Base-by-base conservation (phyloP, 169 alveolate genomes). In the Plasmodium vivax region DNA sequence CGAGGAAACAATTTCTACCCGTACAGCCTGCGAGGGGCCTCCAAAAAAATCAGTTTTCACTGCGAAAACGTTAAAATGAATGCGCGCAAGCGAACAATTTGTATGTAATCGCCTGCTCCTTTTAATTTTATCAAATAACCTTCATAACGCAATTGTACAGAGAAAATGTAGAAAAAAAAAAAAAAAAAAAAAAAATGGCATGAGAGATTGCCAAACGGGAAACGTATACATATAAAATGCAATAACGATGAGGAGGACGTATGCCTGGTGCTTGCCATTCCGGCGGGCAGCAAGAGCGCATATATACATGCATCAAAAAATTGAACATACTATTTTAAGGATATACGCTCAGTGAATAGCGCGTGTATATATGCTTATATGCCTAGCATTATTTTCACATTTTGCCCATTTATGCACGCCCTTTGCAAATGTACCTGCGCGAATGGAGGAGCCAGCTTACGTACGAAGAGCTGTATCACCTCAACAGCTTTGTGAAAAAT, bases 171-270 rank as follows among this genome's bases (percentile, higher is more conserved):
- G 23, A n/a, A 23, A n/a, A 3, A 68, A 68, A 6, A 68, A 27
- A 3, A 68, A 68, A 68, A 62, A 68, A 68, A 68, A 68, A 68
- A 68, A 68, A 68, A 68, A 68, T 68, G 77, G n/a, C 77, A 68
- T 51, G 62, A 51, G 62, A 16, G 62, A 68, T 68, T 68, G 77
- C 3, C 77, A 68, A 68, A 27, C 32, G 38, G 43, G 38, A 27
- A 68, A 68, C 32, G 8, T 19, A 27, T 62, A 62, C 36, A 62
- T 68, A 23, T 68, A 68, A 41, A 68, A 68, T 68, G 43, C 27
- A 68, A 62, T 27, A 23, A 68, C 19, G 77, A 68, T 12, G 23
- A 68, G n/a, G 43, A 30, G 30, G 77, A 30, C 77, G 43, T 68
- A 68, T 30, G 32, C 77, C 14, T 68, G n/a, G 14, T 38, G 77